These are phyloP conservation scores for Tremella yokohamensis DNA, from an alignment of 768 basidiomycete species.

Conservation along the genomic window DNA sequence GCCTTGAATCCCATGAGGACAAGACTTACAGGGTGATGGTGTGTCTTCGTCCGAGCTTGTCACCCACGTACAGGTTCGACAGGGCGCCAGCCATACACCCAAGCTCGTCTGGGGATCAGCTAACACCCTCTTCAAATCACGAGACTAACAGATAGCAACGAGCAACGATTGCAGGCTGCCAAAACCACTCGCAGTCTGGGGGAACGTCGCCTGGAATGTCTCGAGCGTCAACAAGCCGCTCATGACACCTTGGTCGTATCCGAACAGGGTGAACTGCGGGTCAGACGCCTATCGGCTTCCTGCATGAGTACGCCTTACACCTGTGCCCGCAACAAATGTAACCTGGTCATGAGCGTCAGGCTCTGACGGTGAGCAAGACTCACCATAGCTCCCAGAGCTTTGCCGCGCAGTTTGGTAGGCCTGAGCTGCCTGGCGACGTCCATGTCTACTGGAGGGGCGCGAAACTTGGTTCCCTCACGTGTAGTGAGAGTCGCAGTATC, in stretches of 20 bases:
- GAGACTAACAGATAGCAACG: too few species aligned
- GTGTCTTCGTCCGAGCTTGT: constrained; percentile 38
- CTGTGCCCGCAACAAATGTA: constrained; percentile 17
- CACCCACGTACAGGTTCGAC: constrained; percentile 56
- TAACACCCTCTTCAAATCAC: constrained; percentile 33
- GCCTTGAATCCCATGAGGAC: constrained; percentile 2
- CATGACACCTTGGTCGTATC: constrained; percentile 68
- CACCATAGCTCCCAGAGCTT: constrained; percentile 20
- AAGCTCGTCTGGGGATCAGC: constrained; percentile 56
- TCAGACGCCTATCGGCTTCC: not conserved
- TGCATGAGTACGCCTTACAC: constrained; percentile 10
- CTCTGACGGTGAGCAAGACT: not conserved
- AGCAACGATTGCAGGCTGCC: constrained; percentile 55
- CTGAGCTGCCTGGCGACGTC: constrained; percentile 1
- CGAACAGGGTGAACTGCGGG: constrained; percentile 53
- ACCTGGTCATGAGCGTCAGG: too few species aligned
- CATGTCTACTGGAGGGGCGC: not conserved
- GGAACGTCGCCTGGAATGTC: constrained; percentile 63
- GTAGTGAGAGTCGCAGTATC: too few species aligned
- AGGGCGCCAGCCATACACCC: constrained; percentile 65
- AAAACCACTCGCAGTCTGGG: constrained; percentile 56
- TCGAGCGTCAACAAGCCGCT: constrained; percentile 62
- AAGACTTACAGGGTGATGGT: constrained; percentile 21
- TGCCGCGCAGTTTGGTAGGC: constrained; percentile 16
- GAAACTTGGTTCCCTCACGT: too few species aligned